These are phyloP conservation scores for Candida pseudoviswanathii DNA, from an alignment of 1,139 yeast species.

Conservation along the genomic window DNA sequence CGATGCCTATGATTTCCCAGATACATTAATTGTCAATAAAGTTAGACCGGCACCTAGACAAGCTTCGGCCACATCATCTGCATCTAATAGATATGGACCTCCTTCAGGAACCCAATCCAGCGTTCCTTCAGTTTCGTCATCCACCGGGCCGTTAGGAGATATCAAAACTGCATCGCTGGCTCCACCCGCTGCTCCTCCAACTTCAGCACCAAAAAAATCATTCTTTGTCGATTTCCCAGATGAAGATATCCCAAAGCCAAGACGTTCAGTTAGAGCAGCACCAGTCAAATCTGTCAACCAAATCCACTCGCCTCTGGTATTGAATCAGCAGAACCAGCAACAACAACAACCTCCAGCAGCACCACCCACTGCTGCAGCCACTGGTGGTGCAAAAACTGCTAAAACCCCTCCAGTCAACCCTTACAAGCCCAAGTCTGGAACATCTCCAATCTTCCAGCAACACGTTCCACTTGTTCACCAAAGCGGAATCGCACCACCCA, in stretches of 20 bases:
- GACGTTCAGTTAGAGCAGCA: slow-evolving; percentile 34
- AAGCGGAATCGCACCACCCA: slow-evolving; percentile 19
- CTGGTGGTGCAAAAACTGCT: slow-evolving; percentile 12
- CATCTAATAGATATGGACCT: slow-evolving; percentile 13
- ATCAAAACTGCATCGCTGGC: slow-evolving; percentile 7
- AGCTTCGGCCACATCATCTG: slow-evolving; percentile 25
- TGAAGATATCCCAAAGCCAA: slow-evolving; percentile 25
- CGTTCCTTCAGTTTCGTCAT: slow-evolving; percentile 16
- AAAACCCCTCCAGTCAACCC: slow-evolving; percentile 20
- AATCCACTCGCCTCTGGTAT: slow-evolving; percentile 13
- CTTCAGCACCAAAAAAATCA: slow-evolving; percentile 30
- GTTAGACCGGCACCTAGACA: slow-evolving; percentile 38
- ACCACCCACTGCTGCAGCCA: slow-evolving; percentile 8
- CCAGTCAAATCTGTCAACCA: slow-evolving; percentile 19
- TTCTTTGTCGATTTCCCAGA: slow-evolving; percentile 61
- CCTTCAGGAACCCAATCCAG: slow-evolving; percentile 21
- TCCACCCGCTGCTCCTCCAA: slow-evolving; percentile 10
- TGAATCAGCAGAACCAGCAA: slow-evolving; percentile 7
- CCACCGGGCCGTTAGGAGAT: slow-evolving; percentile 13
- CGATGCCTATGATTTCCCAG: slow-evolving; percentile 82
- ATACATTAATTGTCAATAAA: slow-evolving; percentile 51
- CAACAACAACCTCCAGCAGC: slow-evolving; percentile 8
- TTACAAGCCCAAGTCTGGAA: slow-evolving; percentile 18
- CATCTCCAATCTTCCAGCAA: slow-evolving; percentile 19
- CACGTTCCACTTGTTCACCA: slow-evolving; percentile 14